Conservation (phyloP, 2,329 filamentous ascomycete species). For the Cladosporium velox region DNA sequence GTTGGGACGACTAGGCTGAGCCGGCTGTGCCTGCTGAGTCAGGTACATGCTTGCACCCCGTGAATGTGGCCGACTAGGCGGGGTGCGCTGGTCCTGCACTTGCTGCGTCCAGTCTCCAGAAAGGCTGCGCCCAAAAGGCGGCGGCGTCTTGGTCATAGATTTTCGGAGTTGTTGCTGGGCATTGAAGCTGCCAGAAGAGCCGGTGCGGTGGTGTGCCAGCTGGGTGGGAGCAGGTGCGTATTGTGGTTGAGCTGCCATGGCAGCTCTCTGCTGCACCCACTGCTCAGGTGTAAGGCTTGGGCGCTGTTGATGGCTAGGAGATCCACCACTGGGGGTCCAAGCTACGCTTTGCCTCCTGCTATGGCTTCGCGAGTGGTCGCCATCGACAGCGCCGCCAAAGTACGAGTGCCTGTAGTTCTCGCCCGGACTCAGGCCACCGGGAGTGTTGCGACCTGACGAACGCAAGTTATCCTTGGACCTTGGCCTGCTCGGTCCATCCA, state of each 20-base stretch:
- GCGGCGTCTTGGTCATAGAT: slow-evolving; percentile 40
- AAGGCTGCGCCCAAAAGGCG: slow-evolving; percentile 45
- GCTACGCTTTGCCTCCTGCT: slow-evolving; percentile 65
- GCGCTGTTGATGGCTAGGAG: slow-evolving; percentile 49
- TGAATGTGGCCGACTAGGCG: slow-evolving; percentile 35
- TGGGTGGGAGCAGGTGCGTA: slow-evolving; percentile 45
- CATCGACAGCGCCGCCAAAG: slow-evolving; percentile 33
- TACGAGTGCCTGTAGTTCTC: slow-evolving; percentile 37
- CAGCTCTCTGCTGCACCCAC: slow-evolving; percentile 77
- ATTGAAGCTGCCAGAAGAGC: slow-evolving; percentile 26
- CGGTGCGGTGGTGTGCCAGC: slow-evolving; percentile 32
- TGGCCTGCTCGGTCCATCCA: slow-evolving; percentile 28
- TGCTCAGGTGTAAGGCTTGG: slow-evolving; percentile 71
- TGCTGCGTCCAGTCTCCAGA: slow-evolving; percentile 48
- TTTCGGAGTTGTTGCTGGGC: slow-evolving; percentile 27
- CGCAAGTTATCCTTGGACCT: slow-evolving; percentile 28
- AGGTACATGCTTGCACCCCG: slow-evolving; percentile 34
- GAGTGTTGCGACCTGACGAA: slow-evolving; percentile 22
- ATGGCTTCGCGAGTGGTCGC: slow-evolving; percentile 41
- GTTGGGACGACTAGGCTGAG: slow-evolving; percentile 35
- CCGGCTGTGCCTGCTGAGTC: slow-evolving; percentile 24
- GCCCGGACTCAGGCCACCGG: slow-evolving; percentile 27
- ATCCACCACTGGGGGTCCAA: slow-evolving; percentile 74
- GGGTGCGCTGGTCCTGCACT: slow-evolving; percentile 28
- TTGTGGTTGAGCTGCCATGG: slow-evolving; percentile 54